Base-by-base conservation (phyloP, 2,329 filamentous ascomycete species). In the Colletotrichum sp. region DNA sequence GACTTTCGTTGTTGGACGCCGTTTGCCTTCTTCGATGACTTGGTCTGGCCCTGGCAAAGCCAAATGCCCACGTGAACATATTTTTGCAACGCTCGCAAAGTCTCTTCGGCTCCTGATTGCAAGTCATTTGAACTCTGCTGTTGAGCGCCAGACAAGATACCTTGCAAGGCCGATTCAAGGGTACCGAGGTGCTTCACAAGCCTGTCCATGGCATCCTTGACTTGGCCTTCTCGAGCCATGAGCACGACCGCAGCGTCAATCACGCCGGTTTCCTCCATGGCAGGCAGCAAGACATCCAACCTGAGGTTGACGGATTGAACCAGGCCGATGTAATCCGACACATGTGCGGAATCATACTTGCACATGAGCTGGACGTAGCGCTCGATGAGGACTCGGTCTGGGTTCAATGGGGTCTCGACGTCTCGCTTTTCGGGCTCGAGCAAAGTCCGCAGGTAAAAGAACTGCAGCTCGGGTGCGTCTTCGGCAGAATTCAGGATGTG, bases 1-100 rank as follows among this genome's bases (percentile, higher is more conserved):
- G 84, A 91, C 83, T 84, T 91, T 78, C 92, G 87, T 66, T 91
- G 84, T 67, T 76, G 74, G 6, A 90, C 85, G 24, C 85, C 83
- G 78, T 84, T 87, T 69, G 82, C 80, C 75, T 85, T 85, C 74
- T 86, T 89, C 7, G 87, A 84, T 0, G 90, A 90, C 80, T 94
- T 94, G 65, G 92, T 95, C 82, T 98, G 95, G 2, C 94, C 92
- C 84, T 98, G 95, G 80, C 97, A 99, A 15, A 99, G 88, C 97
- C 97, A 99, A 67, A 98, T 96, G 16, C 98, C 97, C 2, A 99
- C 95, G 78, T 96, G 93, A 2, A 94, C 92, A 84, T 98, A 99
- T 82, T 98, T 98, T 77, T 98, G 93, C 21, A 99, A 86, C 1
- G 94, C 93, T 73, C 92, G 91, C 6, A 98, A 88, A 2, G 98